Conservation (phyloP, 2,329 filamentous ascomycete species). For the Pyricularia pennisetigena region DNA sequence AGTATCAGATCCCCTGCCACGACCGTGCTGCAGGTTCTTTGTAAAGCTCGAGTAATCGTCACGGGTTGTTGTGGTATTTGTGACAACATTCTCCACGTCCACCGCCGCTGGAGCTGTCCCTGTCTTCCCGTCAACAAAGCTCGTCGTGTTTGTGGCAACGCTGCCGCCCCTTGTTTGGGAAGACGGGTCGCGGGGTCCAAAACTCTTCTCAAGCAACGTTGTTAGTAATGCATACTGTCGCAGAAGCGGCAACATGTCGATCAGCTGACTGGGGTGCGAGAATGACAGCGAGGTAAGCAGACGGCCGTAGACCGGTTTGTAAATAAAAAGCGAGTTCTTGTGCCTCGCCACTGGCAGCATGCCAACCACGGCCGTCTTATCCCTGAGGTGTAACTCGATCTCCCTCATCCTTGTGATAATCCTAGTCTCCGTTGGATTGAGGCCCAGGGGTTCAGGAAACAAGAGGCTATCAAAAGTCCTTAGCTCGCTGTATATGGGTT, state of each 20-base stretch:
- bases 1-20: neutral
- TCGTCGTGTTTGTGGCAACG: conserved; percentile 9
- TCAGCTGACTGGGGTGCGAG: conserved; percentile 65
- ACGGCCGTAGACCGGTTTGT: conserved; percentile 64
- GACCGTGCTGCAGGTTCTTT: neutral
- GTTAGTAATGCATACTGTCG: conserved; percentile 68
- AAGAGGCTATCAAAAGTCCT: conserved; percentile 48
- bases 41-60: conserved; percentile 15
- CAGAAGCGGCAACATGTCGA: conserved; percentile 62
- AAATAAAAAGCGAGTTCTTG: conserved; percentile 55
- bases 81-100: neutral
- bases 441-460: conserved; percentile 42
- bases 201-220: conserved; percentile 52
- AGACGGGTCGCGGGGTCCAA: conserved; percentile 25
- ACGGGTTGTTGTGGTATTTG: conserved; percentile 13
- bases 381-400: conserved; percentile 24
- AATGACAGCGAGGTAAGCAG: conserved; percentile 62
- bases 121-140: conserved; percentile 6
- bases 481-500: conserved; percentile 21
- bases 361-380: conserved; percentile 15
- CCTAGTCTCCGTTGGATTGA: conserved; percentile 48
- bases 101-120: neutral
- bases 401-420: conserved; percentile 39
- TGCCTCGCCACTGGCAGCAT: conserved; percentile 26
- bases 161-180: neutral